Percentiles rank a stretch among this genome's conserved stretches.
phyloP scores from a whole-genome alignment of 2,329 filamentous ascomycete species.

The Leptographium galeiforme region DNA sequence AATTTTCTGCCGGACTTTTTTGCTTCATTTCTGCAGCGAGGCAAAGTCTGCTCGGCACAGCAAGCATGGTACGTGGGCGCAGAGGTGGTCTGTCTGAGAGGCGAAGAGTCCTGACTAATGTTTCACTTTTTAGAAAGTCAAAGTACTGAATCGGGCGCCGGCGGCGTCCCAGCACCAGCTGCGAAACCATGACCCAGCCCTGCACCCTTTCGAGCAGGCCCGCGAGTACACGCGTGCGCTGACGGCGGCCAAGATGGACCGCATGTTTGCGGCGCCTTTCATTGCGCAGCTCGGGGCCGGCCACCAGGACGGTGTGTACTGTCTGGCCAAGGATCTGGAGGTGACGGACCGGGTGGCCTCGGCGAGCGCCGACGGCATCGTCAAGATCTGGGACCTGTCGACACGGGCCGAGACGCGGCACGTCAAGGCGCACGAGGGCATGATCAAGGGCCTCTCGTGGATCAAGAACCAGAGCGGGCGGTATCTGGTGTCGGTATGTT shows the following conservation, averaged over 20 bases:
- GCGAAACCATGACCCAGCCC: conserved; percentile 48
- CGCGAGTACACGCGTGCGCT: conserved; percentile 62
- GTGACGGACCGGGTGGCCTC: conserved; percentile 64
- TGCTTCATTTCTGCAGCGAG: neutral
- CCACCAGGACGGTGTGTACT: conserved; percentile 84
- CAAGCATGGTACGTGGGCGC: neutral
- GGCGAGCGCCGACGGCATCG: conserved; percentile 78
- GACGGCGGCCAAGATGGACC: conserved; percentile 80
- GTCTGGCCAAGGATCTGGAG: conserved; percentile 66
- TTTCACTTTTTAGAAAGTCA: conserved; percentile 10
- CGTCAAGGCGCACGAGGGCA: conserved; percentile 74
- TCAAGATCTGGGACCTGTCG: conserved; percentile 58
- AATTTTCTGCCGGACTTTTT: neutral
- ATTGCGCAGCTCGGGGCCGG: conserved; percentile 76
- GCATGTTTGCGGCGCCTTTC: conserved; percentile 64
- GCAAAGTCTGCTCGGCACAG: neutral
- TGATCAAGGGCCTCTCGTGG: conserved; percentile 86
- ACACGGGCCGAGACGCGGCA: conserved; percentile 60
- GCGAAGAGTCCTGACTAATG: neutral
- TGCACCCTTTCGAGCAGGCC: conserved; percentile 84
- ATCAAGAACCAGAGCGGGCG: conserved; percentile 50
- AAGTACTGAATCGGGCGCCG: conserved; percentile 10
- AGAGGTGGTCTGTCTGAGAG: too few species aligned
- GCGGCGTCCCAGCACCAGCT: conserved; percentile 11
- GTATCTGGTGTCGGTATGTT: conserved; percentile 38